A percentile compares a stretch with the other conserved stretches of the same genome.
Evolutionary conservation across 257 asterid genomes (phyloP).

Genomic region (Schizonepeta tenuifolia): DNA sequence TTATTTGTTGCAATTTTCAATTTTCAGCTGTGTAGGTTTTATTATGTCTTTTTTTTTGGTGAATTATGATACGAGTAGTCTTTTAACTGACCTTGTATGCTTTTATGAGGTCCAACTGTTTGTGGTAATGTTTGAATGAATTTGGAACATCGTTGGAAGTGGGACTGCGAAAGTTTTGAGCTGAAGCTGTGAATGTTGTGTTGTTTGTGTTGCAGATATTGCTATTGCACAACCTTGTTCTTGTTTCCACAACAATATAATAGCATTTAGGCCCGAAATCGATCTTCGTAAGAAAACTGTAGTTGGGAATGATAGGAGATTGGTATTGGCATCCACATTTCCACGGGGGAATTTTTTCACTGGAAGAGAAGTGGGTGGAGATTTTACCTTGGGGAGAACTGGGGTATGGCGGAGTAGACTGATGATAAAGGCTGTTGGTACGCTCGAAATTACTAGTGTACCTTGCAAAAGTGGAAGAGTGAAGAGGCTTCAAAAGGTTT

Average conservation of each 20-base stretch:
- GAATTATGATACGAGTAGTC: not conserved
- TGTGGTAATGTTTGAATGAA: constrained; percentile 4
- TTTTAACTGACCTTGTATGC: not conserved
- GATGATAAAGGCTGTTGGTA: constrained; percentile 68
- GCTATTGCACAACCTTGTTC: constrained; percentile 78
- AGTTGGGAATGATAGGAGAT: constrained; percentile 50
- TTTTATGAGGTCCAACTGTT: not conserved
- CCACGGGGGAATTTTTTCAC: constrained; percentile 44
- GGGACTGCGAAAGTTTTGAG: not conserved
- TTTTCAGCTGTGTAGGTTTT: not conserved
- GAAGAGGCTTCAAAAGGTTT: constrained; percentile 37
- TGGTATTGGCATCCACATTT: constrained; percentile 47
- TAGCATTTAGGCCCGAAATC: constrained; percentile 54
- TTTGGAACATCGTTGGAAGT: not conserved
- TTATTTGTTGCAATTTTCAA: not conserved
- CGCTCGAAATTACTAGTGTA: constrained; percentile 55
- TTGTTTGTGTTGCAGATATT: constrained; percentile 68
- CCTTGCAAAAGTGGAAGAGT: constrained; percentile 40
- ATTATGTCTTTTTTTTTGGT: not conserved
- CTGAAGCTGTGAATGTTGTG: constrained; percentile 27
- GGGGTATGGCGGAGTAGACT: constrained; percentile 50
- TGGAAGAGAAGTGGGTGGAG: constrained; percentile 39
- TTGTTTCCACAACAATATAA: constrained; percentile 58
- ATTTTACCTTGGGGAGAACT: constrained; percentile 40
- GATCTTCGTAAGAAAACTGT: constrained; percentile 38